Conservation (phyloP, 2,329 filamentous ascomycete species). For the Colletotrichum phormii region DNA sequence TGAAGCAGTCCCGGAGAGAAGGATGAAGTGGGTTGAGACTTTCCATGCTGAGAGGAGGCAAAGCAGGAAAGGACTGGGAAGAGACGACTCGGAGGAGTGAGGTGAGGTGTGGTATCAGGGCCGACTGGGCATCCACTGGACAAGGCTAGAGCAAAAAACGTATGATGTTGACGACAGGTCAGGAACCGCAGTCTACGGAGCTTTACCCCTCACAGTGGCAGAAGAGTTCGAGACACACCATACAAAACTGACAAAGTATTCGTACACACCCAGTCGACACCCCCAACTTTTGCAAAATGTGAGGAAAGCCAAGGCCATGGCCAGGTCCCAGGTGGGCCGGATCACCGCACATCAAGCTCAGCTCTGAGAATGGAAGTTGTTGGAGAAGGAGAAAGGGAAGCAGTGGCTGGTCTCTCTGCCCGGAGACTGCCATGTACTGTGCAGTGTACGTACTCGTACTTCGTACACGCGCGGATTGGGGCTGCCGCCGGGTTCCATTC, state of each 20-base stretch:
- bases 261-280: background rate
- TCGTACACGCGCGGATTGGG: background rate
- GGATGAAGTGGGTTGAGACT: background rate
- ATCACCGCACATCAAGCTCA: constrained; percentile 19
- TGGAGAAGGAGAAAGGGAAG: constrained; percentile 19
- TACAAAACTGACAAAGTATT: background rate
- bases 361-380: background rate
- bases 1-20: background rate
- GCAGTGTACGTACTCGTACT: background rate
- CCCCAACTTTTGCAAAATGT: background rate
- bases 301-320: constrained; percentile 21
- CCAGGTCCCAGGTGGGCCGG: constrained; percentile 23
- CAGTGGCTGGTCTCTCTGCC: background rate
- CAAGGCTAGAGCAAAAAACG: constrained; percentile 34
- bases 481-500: background rate
- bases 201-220: constrained; percentile 36
- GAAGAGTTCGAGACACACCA: constrained; percentile 21
- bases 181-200: constrained; percentile 31
- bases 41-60: background rate
- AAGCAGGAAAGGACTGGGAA: constrained; percentile 4
- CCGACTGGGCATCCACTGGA: constrained; percentile 30
- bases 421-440: background rate
- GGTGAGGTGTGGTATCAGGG: constrained; percentile 33
- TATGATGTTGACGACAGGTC: constrained; percentile 36
- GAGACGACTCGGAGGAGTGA: background rate